Evolutionary conservation across 2,329 filamentous ascomycete genomes (phyloP).

Genomic region (Elsinoe ampelina): DNA sequence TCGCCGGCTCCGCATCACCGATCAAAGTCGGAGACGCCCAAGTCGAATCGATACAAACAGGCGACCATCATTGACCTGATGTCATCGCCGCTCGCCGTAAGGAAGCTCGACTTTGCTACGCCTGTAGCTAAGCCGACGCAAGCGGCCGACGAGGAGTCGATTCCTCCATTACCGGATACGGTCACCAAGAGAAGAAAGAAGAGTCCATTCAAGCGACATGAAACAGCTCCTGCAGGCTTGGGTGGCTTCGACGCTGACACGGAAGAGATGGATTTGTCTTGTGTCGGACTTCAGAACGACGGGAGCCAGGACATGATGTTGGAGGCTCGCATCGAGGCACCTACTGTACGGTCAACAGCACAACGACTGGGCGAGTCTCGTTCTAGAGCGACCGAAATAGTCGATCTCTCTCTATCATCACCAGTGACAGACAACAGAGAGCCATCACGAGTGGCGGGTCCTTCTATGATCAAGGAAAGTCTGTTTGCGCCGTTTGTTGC

Average conservation of each 20-base stretch:
- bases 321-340: too few relatives aligned
- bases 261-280: constrained; percentile 19
- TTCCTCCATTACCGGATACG: constrained; percentile 22
- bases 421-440: background rate
- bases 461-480: background rate
- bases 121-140: constrained; percentile 13
- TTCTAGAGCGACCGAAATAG: background rate
- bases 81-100: constrained; percentile 22
- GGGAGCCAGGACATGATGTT: background rate
- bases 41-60: constrained; percentile 12
- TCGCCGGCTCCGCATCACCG: background rate
- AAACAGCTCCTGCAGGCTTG: constrained; percentile 22
- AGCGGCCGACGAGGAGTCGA: background rate
- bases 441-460: background rate
- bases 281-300: constrained; percentile 2
- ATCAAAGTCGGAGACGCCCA: constrained; percentile 13
- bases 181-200: constrained; percentile 26
- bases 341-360: background rate
- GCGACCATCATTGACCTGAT: constrained; percentile 23
- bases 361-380: too few relatives aligned
- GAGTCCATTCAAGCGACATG: constrained; percentile 22
- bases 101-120: constrained; percentile 14
- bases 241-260: constrained; percentile 13
- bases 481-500: constrained; percentile 10
- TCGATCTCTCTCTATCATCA: background rate